Base-by-base conservation (phyloP, 495 filamentous ascomycete species). In the Aspergillus ellipticus region DNA sequence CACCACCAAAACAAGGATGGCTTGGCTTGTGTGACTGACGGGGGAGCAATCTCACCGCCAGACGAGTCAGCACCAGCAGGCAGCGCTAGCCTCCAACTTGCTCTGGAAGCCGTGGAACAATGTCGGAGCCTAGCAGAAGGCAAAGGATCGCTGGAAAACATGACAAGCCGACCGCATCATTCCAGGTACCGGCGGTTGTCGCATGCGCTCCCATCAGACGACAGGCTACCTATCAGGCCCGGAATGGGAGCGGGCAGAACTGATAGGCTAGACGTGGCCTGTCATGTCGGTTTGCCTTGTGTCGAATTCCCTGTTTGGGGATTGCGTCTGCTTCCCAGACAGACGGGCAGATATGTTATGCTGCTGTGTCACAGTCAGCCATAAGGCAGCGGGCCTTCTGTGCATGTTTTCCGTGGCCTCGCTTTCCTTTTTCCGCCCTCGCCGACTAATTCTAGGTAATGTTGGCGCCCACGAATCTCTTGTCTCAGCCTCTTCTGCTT, bases 361-460 rank as follows among this genome's bases (percentile, higher is more conserved):
- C 45, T 48, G 45, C 45, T 48, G 45, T 48, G 45, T 48, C 45
- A 48, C 45, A 29, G 45, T 13, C 29, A 28, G 28, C 11, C 16
- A 29, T 48, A 48, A 24, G 28, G 28, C 22, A 28, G 22, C 45
- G 28, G 15, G 24, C 45, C 45, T 28, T 28, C 16, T 48, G 29
- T 3, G 45, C 17, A 48, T 16, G 13, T 16, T 17, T 48, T 24
- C 28, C 13, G 15, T 24, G 22, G 24, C 22, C 7, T n/a, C 22
- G 45, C 4, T 28, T 24, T 29, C 45, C 10, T 45, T 48, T 31
- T 24, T 28, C 22, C 9, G 7, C 22, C 11, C 2, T 29, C 45
- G 16, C 35, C 13, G 13, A 4, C 45, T 48, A 48, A 48, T 29
- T 48, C 16, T 48, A 48, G 45, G 45, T 16, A 16, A 6, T 4